Conservation (phyloP, 129 eudicot genomes). For the Chrysanthemum makinoi region DNA sequence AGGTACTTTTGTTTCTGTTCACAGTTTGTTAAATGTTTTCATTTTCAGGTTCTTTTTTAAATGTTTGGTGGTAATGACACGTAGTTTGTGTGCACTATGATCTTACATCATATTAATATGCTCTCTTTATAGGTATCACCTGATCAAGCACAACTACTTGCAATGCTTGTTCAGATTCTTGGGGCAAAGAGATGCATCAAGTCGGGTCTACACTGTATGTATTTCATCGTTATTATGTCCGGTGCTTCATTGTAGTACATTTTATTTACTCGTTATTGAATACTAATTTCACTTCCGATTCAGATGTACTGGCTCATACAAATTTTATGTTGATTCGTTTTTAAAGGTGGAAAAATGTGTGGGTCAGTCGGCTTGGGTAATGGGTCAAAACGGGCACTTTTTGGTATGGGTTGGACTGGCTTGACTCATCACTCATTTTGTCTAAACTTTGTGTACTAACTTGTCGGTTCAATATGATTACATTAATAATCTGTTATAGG, state of each 20-base stretch:
- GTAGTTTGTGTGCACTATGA: no score
- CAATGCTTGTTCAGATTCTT: slow-evolving; percentile 87
- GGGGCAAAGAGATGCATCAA: slow-evolving; percentile 86
- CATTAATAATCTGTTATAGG: no score
- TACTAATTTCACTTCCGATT: background rate
- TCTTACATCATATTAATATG: background rate
- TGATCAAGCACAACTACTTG: slow-evolving; percentile 97
- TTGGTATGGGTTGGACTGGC: no score
- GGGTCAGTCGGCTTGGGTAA: no score
- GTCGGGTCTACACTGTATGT: slow-evolving; percentile 82
- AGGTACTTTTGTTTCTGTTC: slow-evolving; percentile 37
- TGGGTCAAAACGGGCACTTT: no score
- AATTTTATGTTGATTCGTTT: background rate
- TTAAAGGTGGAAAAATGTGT: no score
- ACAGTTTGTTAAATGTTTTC: background rate
- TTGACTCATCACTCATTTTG: no score
- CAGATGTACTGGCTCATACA: no score
- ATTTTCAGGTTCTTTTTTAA: background rate
- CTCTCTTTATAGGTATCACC: slow-evolving; percentile 66
- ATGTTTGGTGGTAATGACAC: no score
- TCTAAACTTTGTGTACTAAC: no score
- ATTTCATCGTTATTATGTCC: background rate
- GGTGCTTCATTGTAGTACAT: background rate
- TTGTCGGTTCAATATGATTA: no score
- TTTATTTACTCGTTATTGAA: background rate